phyloP scores from a whole-genome alignment of 2,329 filamentous ascomycete species.

The Ceratocystiopsis minuta region DNA sequence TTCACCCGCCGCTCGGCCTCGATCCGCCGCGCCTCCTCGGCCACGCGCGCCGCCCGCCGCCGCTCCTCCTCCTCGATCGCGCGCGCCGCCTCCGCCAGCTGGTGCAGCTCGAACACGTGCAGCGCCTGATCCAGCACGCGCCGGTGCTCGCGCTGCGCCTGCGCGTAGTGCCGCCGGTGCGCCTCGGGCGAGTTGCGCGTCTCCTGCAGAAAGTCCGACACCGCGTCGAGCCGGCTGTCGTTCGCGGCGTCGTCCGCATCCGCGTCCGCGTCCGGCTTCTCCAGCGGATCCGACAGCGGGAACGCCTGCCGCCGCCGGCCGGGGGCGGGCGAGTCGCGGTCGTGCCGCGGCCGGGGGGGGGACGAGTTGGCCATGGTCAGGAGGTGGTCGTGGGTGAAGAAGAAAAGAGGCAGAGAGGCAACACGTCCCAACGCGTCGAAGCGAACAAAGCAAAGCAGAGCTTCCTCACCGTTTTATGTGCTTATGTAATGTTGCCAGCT shows the following conservation, averaged over 20 bases:
- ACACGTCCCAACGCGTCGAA: no score
- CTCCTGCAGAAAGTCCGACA: constrained; percentile 14
- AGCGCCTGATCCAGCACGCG: constrained; percentile 11
- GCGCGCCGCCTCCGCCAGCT: constrained; percentile 11
- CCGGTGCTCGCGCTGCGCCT: constrained; percentile 14
- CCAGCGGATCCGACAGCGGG: constrained; percentile 5
- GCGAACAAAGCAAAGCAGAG: no score
- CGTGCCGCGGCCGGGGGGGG: constrained; percentile 7
- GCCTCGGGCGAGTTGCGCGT: constrained; percentile 17
- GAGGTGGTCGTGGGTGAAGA: no score
- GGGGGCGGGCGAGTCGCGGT: not conserved
- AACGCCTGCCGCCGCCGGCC: constrained; percentile 3
- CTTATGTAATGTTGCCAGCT: no score
- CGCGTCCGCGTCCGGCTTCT: constrained; percentile 13
- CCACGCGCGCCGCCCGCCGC: constrained; percentile 10
- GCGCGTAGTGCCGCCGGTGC: constrained; percentile 14
- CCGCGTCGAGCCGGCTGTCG: constrained; percentile 12
- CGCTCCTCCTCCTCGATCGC: constrained; percentile 12
- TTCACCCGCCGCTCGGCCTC: constrained; percentile 9
- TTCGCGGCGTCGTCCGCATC: constrained; percentile 17
- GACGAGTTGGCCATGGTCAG: constrained; percentile 15
- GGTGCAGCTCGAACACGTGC: constrained; percentile 10
- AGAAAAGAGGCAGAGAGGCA: no score
- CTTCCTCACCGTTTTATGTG: no score
- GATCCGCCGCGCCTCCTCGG: constrained; percentile 12